A percentile compares a stretch with the other conserved stretches of the same genome.
Conservation (phyloP, 129 eudicot genomes). For the Flaveria ramosissima region DNA sequence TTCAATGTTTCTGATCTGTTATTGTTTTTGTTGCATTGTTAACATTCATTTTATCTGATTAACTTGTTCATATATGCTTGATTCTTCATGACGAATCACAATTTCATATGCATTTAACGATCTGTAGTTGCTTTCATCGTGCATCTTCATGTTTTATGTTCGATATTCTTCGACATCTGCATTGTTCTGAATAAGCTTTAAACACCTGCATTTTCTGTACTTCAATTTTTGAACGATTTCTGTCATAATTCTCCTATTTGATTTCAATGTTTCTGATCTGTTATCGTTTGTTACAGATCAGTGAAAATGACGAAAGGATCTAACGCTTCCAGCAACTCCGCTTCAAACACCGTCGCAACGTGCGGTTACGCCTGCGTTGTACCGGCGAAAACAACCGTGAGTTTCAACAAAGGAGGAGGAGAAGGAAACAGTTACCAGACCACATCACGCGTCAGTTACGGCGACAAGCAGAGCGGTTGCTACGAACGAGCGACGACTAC, state of each 20-base stretch:
- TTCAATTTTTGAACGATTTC: neutral
- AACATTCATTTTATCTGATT: neutral
- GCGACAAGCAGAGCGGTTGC: constrained; percentile 37
- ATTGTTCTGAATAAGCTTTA: no score
- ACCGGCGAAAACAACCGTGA: constrained; percentile 24
- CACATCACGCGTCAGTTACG: constrained; percentile 16
- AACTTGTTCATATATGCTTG: neutral
- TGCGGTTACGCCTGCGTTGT: constrained; percentile 1
- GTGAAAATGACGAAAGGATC: constrained; percentile 19
- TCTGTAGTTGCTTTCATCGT: neutral
- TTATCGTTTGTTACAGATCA: constrained; percentile 11
- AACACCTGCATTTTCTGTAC: no score
- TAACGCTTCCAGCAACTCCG: neutral
- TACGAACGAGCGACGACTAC: constrained; percentile 23
- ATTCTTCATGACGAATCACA: neutral
- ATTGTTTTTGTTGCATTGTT: neutral
- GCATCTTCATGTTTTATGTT: neutral
- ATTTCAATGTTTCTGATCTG: neutral
- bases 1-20: neutral
- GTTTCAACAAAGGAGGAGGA: constrained; percentile 16
- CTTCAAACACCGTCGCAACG: constrained; percentile 5
- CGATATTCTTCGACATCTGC: no score
- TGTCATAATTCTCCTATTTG: neutral
- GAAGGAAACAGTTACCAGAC: constrained; percentile 23
- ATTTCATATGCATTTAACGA: neutral